Percentiles rank a stretch among this genome's conserved stretches.
Conservation (phyloP, 139 green algal genomes). For the Picochlorum sp. region DNA sequence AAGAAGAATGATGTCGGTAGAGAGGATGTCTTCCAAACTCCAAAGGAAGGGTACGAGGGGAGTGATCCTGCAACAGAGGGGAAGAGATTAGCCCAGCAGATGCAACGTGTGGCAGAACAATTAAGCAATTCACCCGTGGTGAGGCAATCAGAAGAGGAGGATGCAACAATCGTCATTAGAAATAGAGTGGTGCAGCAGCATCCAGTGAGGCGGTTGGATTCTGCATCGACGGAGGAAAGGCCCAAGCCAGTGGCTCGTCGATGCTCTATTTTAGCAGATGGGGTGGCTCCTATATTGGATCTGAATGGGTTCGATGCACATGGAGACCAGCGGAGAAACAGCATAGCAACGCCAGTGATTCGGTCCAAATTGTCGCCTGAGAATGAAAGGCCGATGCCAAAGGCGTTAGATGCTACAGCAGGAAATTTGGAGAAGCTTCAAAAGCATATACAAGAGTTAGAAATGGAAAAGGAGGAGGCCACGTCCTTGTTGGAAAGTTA, state of each 20-base stretch:
- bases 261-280: not conserved
- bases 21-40: too few species aligned
- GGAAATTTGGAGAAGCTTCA: constrained; percentile 2
- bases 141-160: not conserved
- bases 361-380: not conserved
- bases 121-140: constrained; percentile 12
- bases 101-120: constrained; percentile 23
- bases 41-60: too few species aligned
- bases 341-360: not conserved
- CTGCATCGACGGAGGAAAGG: not conserved
- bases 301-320: constrained; percentile 10
- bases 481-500: constrained; percentile 20
- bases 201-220: not conserved
- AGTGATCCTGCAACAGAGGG: constrained; percentile 15
- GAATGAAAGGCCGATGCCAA: not conserved
- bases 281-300: not conserved
- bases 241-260: not conserved
- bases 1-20: too few species aligned
- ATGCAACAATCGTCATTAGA: not conserved
- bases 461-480: constrained; percentile 15
- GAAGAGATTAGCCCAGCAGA: constrained; percentile 20
- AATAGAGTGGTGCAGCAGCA: not conserved
- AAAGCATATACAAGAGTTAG: not conserved
- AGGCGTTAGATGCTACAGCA: not conserved
- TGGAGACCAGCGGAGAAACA: not conserved